A percentile compares a stretch with the other conserved stretches of the same genome.
These are phyloP conservation scores for Apium graveolens DNA, from an alignment of 129 eudicot genomes.

Conservation along the genomic window DNA sequence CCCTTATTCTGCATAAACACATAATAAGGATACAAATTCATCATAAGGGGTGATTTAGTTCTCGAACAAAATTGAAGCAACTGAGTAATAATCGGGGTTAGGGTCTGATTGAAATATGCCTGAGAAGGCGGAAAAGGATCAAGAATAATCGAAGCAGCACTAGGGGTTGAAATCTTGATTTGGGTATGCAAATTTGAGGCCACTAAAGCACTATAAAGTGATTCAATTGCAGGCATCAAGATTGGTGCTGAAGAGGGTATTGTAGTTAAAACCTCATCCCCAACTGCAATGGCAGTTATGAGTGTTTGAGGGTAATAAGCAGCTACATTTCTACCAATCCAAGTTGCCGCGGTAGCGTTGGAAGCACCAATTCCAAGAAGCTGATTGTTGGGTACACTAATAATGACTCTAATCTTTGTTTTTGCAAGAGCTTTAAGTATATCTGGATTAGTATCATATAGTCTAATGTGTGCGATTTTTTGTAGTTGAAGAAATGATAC, in stretches of 20 bases:
- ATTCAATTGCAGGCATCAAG: constrained; percentile 79
- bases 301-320: constrained; percentile 68
- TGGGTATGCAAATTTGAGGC: constrained; percentile 74
- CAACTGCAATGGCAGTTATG: constrained; percentile 68
- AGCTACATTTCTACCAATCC: constrained; percentile 75
- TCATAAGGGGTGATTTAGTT: constrained; percentile 81
- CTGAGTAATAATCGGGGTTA: constrained; percentile 45
- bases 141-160: constrained; percentile 64
- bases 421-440: constrained; percentile 77
- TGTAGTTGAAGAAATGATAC: constrained; percentile 64
- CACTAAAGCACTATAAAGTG: constrained; percentile 77
- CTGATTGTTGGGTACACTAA: constrained; percentile 83
- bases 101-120: constrained; percentile 79
- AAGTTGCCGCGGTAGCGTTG: constrained; percentile 79
- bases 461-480: constrained; percentile 73
- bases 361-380: constrained; percentile 83
- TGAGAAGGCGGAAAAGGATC: constrained; percentile 98
- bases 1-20: constrained; percentile 96
- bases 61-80: constrained; percentile 60
- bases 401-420: constrained; percentile 71
- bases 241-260: constrained; percentile 56
- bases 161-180: constrained; percentile 84
- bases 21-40: constrained; percentile 93
- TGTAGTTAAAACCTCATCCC: constrained; percentile 79
- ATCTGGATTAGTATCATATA: constrained; percentile 68